Evolutionary conservation across 768 basidiomycete species (phyloP).

Genomic region (Infundibulicybe gibba): DNA sequence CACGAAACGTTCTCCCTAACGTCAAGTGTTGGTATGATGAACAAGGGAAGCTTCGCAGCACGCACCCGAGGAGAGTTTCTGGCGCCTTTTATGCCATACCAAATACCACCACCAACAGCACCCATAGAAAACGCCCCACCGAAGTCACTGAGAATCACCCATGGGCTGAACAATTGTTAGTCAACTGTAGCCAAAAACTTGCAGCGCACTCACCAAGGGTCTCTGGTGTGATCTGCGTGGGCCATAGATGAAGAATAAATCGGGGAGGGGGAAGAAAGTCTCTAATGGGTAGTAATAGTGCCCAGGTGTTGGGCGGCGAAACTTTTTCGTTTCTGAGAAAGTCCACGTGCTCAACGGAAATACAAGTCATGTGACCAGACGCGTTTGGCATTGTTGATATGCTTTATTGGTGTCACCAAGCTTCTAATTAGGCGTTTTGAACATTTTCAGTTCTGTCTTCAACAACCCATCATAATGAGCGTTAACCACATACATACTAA

Average conservation of each 20-base stretch:
- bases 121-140: conserved; percentile 98
- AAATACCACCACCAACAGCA: conserved; percentile 95
- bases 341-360: conserved; percentile 17
- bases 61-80: conserved; percentile 92
- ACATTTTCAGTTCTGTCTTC: no score
- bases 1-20: conserved; percentile 87
- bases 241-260: conserved; percentile 51
- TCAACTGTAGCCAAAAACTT: not conserved
- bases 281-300: conserved; percentile 2
- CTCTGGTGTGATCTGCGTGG: conserved; percentile 89
- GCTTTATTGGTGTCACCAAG: no score
- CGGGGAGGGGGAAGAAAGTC: conserved; percentile 10
- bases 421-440: no score
- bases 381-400: conserved; percentile 19
- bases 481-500: no score
- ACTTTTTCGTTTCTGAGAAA: conserved; percentile 23
- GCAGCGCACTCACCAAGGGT: conserved; percentile 67
- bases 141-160: conserved; percentile 98
- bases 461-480: no score
- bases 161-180: conserved; percentile 58
- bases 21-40: conserved; percentile 3
- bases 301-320: conserved; percentile 18
- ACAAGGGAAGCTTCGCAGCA: conserved; percentile 6
- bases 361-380: conserved; percentile 28
- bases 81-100: conserved; percentile 98